phyloP scores from a whole-genome alignment of 306 rosid genomes.

The Hippophae tibetana region DNA sequence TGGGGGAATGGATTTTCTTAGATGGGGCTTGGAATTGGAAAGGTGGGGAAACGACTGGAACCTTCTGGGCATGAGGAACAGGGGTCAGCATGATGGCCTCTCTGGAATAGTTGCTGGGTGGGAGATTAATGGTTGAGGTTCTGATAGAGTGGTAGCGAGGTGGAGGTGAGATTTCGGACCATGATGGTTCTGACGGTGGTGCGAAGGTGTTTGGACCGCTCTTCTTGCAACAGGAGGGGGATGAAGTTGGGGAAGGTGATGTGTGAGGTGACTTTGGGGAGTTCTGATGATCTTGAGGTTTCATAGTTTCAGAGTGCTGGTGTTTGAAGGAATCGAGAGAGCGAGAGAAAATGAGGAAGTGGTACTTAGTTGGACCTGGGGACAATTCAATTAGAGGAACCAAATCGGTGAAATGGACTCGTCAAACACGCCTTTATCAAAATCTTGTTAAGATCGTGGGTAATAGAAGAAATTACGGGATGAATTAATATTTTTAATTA shows the following conservation, averaged over 20 bases:
- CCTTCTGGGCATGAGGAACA: slow-evolving; percentile 64
- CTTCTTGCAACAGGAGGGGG: slow-evolving; percentile 67
- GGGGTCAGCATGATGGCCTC: slow-evolving; percentile 83
- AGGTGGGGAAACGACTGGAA: slow-evolving; percentile 43
- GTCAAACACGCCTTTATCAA: too few species aligned
- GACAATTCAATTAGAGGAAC: too few species aligned
- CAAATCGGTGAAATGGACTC: too few species aligned
- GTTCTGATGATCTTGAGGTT: not conserved
- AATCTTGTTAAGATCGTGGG: too few species aligned
- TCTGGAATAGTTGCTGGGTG: slow-evolving; percentile 46
- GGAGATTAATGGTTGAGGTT: slow-evolving; percentile 71
- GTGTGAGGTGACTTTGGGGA: not conserved
- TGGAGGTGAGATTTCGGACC: slow-evolving; percentile 65
- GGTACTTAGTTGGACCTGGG: too few species aligned
- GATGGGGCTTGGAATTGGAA: slow-evolving; percentile 45
- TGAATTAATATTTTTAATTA: too few species aligned
- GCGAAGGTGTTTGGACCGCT: slow-evolving; percentile 59
- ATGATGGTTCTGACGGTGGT: slow-evolving; percentile 33
- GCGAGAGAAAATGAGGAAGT: too few species aligned
- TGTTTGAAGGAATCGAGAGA: too few species aligned
- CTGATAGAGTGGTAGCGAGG: slow-evolving; percentile 78
- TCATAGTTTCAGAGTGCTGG: too few species aligned
- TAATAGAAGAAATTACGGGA: too few species aligned
- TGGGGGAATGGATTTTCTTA: slow-evolving; percentile 65
- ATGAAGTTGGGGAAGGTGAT: slow-evolving; percentile 16